phyloP scores from a whole-genome alignment of 768 basidiomycete species.

The Lentinula guzmanii region DNA sequence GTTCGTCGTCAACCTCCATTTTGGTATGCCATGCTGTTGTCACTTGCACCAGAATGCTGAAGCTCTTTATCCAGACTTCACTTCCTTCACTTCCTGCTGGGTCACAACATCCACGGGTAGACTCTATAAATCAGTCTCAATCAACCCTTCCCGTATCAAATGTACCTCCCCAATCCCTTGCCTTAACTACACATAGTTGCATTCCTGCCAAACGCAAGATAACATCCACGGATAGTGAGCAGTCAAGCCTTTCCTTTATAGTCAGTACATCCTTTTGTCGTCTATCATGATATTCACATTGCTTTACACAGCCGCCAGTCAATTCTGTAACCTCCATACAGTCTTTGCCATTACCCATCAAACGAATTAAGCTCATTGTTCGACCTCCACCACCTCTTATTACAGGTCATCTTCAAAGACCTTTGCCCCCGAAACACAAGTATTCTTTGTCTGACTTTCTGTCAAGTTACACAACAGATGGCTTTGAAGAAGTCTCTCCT shows the following conservation, averaged over 20 bases:
- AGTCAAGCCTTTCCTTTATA: background rate
- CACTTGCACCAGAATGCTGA: background rate
- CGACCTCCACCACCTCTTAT: constrained; percentile 53
- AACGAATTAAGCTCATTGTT: constrained; percentile 64
- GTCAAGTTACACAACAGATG: constrained; percentile 52
- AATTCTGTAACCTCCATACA: background rate
- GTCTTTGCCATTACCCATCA: constrained; percentile 35
- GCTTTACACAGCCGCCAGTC: background rate
- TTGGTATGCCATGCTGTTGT: background rate
- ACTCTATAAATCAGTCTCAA: background rate
- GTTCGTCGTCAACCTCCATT: background rate
- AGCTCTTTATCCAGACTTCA: background rate
- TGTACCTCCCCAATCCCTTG: background rate
- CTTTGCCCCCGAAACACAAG: constrained; percentile 43
- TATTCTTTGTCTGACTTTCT: constrained; percentile 54
- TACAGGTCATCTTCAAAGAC: constrained; percentile 65
- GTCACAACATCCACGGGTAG: background rate
- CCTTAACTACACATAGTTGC: background rate
- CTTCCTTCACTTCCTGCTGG: background rate
- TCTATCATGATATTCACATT: background rate
- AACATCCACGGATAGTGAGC: background rate
- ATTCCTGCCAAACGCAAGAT: background rate
- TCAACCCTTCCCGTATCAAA: background rate
- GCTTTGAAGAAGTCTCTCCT: constrained; percentile 41
- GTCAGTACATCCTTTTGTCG: background rate